Base-by-base conservation (phyloP, 306 rosid genomes). In the Lagenaria siceraria region DNA sequence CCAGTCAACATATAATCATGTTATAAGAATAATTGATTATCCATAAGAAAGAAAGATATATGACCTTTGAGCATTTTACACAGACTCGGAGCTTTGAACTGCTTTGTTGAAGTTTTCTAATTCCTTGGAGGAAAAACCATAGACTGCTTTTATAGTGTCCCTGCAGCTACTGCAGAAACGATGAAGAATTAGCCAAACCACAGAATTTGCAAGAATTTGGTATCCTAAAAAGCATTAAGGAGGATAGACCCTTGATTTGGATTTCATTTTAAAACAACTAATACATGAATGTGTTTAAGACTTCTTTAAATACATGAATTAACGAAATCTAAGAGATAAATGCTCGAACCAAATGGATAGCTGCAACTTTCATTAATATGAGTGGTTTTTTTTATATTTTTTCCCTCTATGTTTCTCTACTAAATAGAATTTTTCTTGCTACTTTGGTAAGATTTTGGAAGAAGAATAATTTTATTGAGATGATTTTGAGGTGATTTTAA, bases 91-190 rank as follows among this genome's bases (percentile, higher is more conserved):
- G 76, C 51, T 81, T 79, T 79, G 81, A 46, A 87, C 80, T 25
- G 92, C 74, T 55, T 76, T 10, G 77, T 92, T 86, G 87, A 89
- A 94, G 85, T 85, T 82, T 48, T 48, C 33, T 69, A 92, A 84
- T 84, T 94, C 98, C 84, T 87, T 82, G 24, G 98, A 92, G 66
- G 82, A 58, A 69, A 91, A 64, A 77, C 98, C 96, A 73, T 94
- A 90, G 81, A 92, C 78, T 63, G 85, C 77, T 78, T 94, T 92
- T 33, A 92, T 94, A 10, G 90, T 86, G 79, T 92, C 96, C 83
- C 87, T 89, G 81, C 97, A 94, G 81, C 83, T 85, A 83, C 98
- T 94, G 85, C 84, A 86, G 77, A 49, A 78, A 65, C 54, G 46
- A 81, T 60, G 36, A 64, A 59, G 55, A n/a, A 22, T 60, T 22